Evolutionary conservation across 179 eudicot genomes (phyloP), one percentile per base, ranked within the genome.

Genomic region (Sideroxylon spinosum): DNA sequence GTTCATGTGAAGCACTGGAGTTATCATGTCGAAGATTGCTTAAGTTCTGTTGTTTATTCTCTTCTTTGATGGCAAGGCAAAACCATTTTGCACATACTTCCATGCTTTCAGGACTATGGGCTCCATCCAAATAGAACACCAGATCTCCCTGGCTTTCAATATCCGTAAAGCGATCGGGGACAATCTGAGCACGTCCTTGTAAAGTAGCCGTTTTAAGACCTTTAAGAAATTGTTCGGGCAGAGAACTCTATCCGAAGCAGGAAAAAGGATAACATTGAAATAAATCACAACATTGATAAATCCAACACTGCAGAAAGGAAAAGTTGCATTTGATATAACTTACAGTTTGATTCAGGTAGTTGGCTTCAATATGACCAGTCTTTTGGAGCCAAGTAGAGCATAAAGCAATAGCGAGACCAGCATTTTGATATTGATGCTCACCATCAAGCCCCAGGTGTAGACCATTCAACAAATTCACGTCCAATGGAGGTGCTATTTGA

Each of bases 61-160:
- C 91, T 81, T 88, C 89, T 84, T 84, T 81, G 75, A 85, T 85
- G 76, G 91, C 91, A 80, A 61, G 84, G 61, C 85, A 89, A 87
- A 96, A 96, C 98, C 99, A 96, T 79, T 81, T 89, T 69, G 91
- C 99, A 79, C 99, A 94, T 64, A 89, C 98, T 78, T 92, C 99
- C 99, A 96, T 96, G 86, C 99, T 96, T 87, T 96, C 99, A 75
- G 99, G 99, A 85, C 97, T 96, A 78, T 96, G 99, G 60, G 99
- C 99, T 71, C 99, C 98, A 79, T 96, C 99, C 87, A 96, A 76
- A 87, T 92, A 94, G 82, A 94, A 96, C 65, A 91, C 90, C 80
- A 96, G 84, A 83, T 88, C 95, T 71, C 86, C 92, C 25, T 82
- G 75, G 71, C 89, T 90, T 79, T 94, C 93, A 59, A 72, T 65